Base-by-base conservation (phyloP, 2,329 filamentous ascomycete genomes). In the Aspergillus chevalieri region DNA sequence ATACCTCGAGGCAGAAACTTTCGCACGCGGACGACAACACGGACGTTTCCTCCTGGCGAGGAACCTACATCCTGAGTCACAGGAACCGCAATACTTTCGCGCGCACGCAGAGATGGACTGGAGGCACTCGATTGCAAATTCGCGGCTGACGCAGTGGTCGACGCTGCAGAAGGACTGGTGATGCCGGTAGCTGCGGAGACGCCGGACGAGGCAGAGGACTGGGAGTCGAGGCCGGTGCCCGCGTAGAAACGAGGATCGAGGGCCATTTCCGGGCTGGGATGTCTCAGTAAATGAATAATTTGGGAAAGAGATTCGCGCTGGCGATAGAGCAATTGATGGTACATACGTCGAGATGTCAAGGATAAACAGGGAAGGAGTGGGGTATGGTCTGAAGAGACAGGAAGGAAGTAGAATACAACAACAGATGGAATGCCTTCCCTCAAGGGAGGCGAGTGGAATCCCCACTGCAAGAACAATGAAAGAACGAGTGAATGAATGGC, bases 21-120 rank as follows among this genome's bases (percentile, higher is more conserved):
- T 63, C 88, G 78, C 49, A 92, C 87, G 65, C 88, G 79, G 52
- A 93, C 88, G 26, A 92, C 88, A 24, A 93, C 88, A 60, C 83
- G 80, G 52, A 93, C 88, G 69, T 93, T 93, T 50, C 86, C 87
- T 54, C 83, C 86, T 3, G 55, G 78, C 66, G 63, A 83, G 76
- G 75, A 7, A 17, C 14, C 34, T 9, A n/a, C 38, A 41, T 21
- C 38, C 38, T 41, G 60, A 77, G 43, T 74, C 52, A 62, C 47
- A 15, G 79, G 69, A 22, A 82, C 78, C 36, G 83, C 69, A n/a
- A 79, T 80, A 46, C 81, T 81, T 73, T 89, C 85, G 65, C 83
- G 81, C 36, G 86, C 86, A 53, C 87, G 81, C 61, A 92, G 73
- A 22, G 87, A 90, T 33, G 87, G 87, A 51, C 86, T 91, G 48